A percentile compares a stretch with the other conserved stretches of the same genome.
phyloP scores from a whole-genome alignment of 2,329 filamentous ascomycete genomes.

The Penicillium sp. region DNA sequence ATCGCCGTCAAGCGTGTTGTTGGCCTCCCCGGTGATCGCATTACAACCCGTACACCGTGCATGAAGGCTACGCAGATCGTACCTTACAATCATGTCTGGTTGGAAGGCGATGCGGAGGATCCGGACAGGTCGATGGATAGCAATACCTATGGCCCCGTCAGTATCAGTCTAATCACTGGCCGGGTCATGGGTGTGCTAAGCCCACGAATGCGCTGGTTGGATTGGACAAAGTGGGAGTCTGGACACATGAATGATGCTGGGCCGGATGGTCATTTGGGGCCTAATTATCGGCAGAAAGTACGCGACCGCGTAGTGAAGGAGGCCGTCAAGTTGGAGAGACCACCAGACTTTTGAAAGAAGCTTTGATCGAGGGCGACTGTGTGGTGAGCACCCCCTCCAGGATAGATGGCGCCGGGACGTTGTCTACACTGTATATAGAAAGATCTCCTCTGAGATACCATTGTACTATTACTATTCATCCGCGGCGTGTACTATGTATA shows the following conservation, averaged over 20 bases:
- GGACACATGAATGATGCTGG: constrained; percentile 29
- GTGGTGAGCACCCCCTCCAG: neutral
- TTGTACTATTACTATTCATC: constrained; percentile 28
- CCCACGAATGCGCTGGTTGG: constrained; percentile 56
- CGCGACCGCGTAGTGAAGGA: constrained; percentile 46
- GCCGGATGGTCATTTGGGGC: constrained; percentile 34
- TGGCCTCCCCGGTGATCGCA: constrained; percentile 77
- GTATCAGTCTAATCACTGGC: constrained; percentile 75
- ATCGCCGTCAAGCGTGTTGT: constrained; percentile 82
- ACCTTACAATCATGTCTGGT: constrained; percentile 87
- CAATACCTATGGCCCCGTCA: constrained; percentile 87
- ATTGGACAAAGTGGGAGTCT: constrained; percentile 48
- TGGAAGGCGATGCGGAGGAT: constrained; percentile 82
- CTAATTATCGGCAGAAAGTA: constrained; percentile 43
- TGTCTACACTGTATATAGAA: constrained; percentile 17
- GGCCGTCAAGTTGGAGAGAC: constrained; percentile 44
- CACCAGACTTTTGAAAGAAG: constrained; percentile 15
- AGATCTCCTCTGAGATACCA: constrained; percentile 18
- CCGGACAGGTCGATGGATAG: constrained; percentile 77
- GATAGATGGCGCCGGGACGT: constrained; percentile 11
- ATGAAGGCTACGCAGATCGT: constrained; percentile 63
- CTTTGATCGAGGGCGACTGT: neutral
- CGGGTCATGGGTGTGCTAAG: constrained; percentile 74
- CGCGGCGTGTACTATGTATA: constrained; percentile 5
- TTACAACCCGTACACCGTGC: constrained; percentile 69